Evolutionary conservation across 2,329 filamentous ascomycete genomes (phyloP).

Genomic region (Ophiostoma sp.): DNA sequence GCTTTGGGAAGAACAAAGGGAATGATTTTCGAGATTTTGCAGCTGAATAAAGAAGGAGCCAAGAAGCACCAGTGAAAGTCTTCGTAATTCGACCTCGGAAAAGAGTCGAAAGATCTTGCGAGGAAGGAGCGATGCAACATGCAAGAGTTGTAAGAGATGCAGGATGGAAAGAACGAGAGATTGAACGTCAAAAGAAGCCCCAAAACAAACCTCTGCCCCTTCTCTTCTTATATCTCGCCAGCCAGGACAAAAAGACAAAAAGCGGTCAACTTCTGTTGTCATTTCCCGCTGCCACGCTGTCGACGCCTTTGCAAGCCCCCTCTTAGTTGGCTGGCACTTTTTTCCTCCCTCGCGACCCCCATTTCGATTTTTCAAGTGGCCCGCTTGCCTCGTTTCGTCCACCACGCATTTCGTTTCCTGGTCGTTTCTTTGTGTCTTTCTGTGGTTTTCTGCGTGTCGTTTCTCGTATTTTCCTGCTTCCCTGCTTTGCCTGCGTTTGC

Average conservation of each 20-base stretch:
- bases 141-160: not conserved
- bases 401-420: not conserved
- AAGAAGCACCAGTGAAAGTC: not conserved
- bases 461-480: not conserved
- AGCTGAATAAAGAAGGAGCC: not conserved
- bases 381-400: conserved; percentile 1
- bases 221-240: conserved; percentile 6
- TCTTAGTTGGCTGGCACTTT: not conserved
- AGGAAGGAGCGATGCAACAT: not conserved
- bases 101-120: not conserved
- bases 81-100: not conserved
- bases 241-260: not conserved
- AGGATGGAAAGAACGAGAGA: not conserved
- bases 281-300: not conserved
- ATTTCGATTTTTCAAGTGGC: too few relatives aligned
- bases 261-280: conserved; percentile 2
- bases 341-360: not conserved
- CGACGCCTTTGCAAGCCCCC: not conserved
- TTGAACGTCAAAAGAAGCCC: not conserved
- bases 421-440: not conserved
- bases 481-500: not conserved
- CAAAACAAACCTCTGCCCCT: not conserved
- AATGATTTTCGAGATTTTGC: not conserved
- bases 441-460: not conserved
- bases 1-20: not conserved